Conservation (phyloP, 441 rosid species). For the Erysimum pusillum region DNA sequence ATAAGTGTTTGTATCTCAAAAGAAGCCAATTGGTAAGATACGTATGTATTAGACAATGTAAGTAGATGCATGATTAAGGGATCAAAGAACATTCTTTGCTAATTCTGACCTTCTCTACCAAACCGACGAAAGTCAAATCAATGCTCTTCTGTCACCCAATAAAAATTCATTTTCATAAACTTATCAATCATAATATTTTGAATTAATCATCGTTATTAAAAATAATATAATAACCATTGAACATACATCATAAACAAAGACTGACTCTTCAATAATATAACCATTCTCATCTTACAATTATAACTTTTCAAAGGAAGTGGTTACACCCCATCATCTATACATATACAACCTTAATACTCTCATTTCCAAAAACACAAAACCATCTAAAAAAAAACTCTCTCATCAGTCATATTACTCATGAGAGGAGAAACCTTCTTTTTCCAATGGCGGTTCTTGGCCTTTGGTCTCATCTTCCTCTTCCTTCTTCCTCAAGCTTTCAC, state of each 20-base stretch:
- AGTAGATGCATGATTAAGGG: not conserved
- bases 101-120: constrained; percentile 41
- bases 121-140: constrained; percentile 39
- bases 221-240: not conserved
- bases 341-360: constrained; percentile 31
- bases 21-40: constrained; percentile 22
- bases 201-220: constrained; percentile 21
- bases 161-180: not conserved
- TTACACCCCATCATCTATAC: constrained; percentile 34
- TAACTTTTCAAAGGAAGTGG: constrained; percentile 43
- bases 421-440: constrained; percentile 34
- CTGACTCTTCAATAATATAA: constrained; percentile 30
- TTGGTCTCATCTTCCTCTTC: constrained; percentile 20
- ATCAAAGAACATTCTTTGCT: constrained; percentile 42
- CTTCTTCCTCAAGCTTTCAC: constrained; percentile 47
- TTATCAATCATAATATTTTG: constrained; percentile 30
- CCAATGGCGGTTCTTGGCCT: constrained; percentile 33
- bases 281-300: constrained; percentile 16
- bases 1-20: not conserved
- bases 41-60: constrained; percentile 14
- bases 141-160: constrained; percentile 43
- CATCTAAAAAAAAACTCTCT: constrained; percentile 7
- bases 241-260: constrained; percentile 24
- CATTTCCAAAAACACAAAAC: constrained; percentile 30
- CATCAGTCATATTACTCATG: constrained; percentile 31